Base-by-base conservation (phyloP, 768 basidiomycete species). In the Trametes coccinea region DNA sequence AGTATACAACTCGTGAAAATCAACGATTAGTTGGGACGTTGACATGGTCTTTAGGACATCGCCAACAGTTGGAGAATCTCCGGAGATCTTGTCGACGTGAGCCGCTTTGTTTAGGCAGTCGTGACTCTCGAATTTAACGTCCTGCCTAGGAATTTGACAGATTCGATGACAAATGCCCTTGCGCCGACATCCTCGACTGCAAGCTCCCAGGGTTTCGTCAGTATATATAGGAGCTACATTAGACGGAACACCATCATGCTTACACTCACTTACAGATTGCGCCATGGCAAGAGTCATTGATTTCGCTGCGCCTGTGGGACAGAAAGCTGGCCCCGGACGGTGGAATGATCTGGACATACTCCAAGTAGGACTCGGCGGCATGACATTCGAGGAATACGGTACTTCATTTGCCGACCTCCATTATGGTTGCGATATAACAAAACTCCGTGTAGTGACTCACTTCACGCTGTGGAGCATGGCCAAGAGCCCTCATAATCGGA, bases 331-430 rank as follows among this genome's bases (percentile, higher is more conserved):
- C 17, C 66, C 63, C 3, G 76, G 76, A 1, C 65, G 63, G 10
- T 77, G 74, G 73, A 76, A 76, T 59, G 76, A 77, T 63, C 67
- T 77, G 43, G 76, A 77, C 62, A 77, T 77, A 74, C 72, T 76
- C 30, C 75, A 76, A 52, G 66, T 75, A 9, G 75, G 76, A 6
- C 74, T 75, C 46, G 74, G 74, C 1, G 76, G 75, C n/a, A 77
- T 77, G 75, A 70, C 70, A 0, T 71, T 69, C 47, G 75, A 78
- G 46, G 76, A 79, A 71, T 77, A 79, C 53, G 70, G 75, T 76
- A 43, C 0, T 70, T 56, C 8, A 14, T 11, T 11, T 22, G 22
- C 48, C 13, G 13, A 22, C 22, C 22, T 22, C 22, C 22, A 22
- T 9, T 11, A 9, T 8, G 11, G 10, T 5, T 33, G 4, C 27